Percentiles rank a stretch among this genome's conserved stretches.
These are phyloP conservation scores for Cordyceps pruinosa DNA, from an alignment of 2,329 filamentous ascomycete species.

Conservation along the genomic window DNA sequence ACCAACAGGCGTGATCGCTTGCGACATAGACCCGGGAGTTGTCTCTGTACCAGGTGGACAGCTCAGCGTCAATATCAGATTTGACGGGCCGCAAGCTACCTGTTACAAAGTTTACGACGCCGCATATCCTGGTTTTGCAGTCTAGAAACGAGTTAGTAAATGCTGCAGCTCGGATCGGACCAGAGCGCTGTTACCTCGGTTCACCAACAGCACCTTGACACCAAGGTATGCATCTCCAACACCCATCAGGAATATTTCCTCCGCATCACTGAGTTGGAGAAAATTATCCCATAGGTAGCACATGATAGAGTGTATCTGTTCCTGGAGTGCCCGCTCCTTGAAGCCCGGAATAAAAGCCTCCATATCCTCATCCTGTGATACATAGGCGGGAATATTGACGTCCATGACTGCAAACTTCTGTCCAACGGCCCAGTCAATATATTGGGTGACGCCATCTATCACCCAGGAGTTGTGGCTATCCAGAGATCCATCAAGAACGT, in stretches of 20 bases:
- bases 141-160: slow-evolving; percentile 30
- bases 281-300: slow-evolving; percentile 97
- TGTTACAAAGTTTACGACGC: slow-evolving; percentile 75
- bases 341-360: slow-evolving; percentile 40
- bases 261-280: slow-evolving; percentile 66
- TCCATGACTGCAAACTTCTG: slow-evolving; percentile 81
- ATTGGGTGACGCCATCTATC: slow-evolving; percentile 74
- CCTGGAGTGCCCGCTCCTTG: slow-evolving; percentile 43
- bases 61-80: slow-evolving; percentile 66
- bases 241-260: slow-evolving; percentile 78
- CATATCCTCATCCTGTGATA: slow-evolving; percentile 53
- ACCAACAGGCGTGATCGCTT: slow-evolving; percentile 69
- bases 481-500: slow-evolving; percentile 63
- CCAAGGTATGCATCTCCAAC: slow-evolving; percentile 85
- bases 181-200: slow-evolving; percentile 51
- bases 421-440: slow-evolving; percentile 76
- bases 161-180: neutral
- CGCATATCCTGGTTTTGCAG: slow-evolving; percentile 61
- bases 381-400: slow-evolving; percentile 77
- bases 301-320: slow-evolving; percentile 64
- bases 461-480: slow-evolving; percentile 84
- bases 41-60: slow-evolving; percentile 76
- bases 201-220: slow-evolving; percentile 72
- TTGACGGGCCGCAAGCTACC: slow-evolving; percentile 71
- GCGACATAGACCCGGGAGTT: slow-evolving; percentile 77